phyloP scores from a whole-genome alignment of 805 yeast genomes.

The Cyberlindnera nakhonratchasimensis region DNA sequence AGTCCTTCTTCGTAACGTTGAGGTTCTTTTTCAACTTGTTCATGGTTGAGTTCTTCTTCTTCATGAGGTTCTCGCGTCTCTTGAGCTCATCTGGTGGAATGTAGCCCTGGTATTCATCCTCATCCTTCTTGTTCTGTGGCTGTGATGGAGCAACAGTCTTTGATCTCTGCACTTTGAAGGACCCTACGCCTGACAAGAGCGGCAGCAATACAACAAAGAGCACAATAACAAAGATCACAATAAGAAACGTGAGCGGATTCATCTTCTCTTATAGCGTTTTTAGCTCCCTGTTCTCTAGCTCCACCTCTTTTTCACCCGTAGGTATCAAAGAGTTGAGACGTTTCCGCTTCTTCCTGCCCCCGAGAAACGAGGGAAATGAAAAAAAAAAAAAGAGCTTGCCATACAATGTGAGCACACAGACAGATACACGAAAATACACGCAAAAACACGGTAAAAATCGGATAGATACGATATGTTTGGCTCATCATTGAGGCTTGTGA shows the following conservation, averaged over 20 bases:
- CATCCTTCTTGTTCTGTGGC: conserved; percentile 2
- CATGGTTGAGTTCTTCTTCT: conserved; percentile 13
- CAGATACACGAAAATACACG: neutral
- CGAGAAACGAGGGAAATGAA: neutral
- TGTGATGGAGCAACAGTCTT: neutral
- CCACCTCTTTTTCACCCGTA: too few species aligned
- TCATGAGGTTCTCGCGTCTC: conserved; percentile 10
- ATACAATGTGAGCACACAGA: neutral
- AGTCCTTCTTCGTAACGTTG: conserved; percentile 19
- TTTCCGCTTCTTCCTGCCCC: neutral
- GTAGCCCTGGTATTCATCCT: conserved; percentile 17
- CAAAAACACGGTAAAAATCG: neutral
- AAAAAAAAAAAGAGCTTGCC: neutral
- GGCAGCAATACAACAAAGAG: conserved; percentile 45
- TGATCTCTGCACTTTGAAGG: conserved; percentile 29
- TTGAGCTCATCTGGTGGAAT: conserved; percentile 26
- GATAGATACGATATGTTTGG: neutral
- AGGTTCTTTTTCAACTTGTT: conserved; percentile 14
- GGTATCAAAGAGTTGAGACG: too few species aligned
- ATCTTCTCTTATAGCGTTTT: neutral
- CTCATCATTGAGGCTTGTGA: neutral
- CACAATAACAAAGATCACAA: conserved; percentile 41
- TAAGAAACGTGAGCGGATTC: conserved; percentile 23
- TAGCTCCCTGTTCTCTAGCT: neutral
- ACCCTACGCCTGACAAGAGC: conserved; percentile 46